These are phyloP conservation scores for Coleophoma eucalyptorum DNA, from an alignment of 2,329 filamentous ascomycete species.

Conservation along the genomic window DNA sequence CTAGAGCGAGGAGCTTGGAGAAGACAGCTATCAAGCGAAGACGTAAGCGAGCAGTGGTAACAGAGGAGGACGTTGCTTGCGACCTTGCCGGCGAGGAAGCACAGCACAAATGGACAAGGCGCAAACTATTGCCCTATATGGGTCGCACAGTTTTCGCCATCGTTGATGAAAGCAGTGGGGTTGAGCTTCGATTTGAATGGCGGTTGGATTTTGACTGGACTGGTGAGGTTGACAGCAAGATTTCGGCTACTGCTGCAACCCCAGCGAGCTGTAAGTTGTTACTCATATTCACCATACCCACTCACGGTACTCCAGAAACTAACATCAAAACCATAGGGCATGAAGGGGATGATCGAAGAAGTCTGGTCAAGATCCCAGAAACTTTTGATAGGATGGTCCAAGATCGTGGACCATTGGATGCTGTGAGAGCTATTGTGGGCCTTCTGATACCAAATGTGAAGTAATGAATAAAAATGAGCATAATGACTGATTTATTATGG, in stretches of 20 bases:
- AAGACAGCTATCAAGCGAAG: slow-evolving; percentile 13
- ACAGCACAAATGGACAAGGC: slow-evolving; percentile 28
- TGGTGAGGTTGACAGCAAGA: slow-evolving; percentile 60
- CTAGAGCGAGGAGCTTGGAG: slow-evolving; percentile 12
- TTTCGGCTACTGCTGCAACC: slow-evolving; percentile 50
- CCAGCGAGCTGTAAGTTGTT: slow-evolving; percentile 59
- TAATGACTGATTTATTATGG: no score
- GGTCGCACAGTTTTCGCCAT: slow-evolving; percentile 43
- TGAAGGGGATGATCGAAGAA: slow-evolving; percentile 50
- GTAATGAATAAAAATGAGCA: not conserved
- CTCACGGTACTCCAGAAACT: no score
- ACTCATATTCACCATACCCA: not conserved
- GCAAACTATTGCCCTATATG: slow-evolving; percentile 49
- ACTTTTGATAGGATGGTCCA: slow-evolving; percentile 58
- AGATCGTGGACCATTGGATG: slow-evolving; percentile 51
- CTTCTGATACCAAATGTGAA: slow-evolving; percentile 35
- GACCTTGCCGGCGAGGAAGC: slow-evolving; percentile 17
- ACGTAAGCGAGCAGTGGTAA: slow-evolving; percentile 17
- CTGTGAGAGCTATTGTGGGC: slow-evolving; percentile 57
- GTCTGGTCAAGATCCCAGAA: slow-evolving; percentile 52
- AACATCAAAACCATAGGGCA: slow-evolving; percentile 44
- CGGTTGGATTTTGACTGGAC: slow-evolving; percentile 67
- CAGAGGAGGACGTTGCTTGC: slow-evolving; percentile 28
- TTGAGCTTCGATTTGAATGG: slow-evolving; percentile 52
- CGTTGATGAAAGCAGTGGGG: slow-evolving; percentile 8